phyloP scores from a whole-genome alignment of 768 basidiomycete genomes.

The Rhodotorula toruloides region DNA sequence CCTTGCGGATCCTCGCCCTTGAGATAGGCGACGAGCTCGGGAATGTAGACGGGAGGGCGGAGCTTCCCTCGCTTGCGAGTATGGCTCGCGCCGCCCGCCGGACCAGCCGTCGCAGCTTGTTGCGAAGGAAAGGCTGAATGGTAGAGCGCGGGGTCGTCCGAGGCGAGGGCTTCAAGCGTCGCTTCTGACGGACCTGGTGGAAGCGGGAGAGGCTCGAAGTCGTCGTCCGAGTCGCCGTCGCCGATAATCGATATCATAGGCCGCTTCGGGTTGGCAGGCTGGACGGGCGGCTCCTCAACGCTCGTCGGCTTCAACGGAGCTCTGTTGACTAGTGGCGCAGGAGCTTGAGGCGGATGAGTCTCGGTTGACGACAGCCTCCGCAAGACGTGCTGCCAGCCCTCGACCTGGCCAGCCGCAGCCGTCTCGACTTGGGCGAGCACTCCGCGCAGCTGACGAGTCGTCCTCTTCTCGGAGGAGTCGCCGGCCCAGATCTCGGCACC shows the following conservation, averaged over 20 bases:
- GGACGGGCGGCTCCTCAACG: conserved; percentile 8
- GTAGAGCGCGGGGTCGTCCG: conserved; percentile 74
- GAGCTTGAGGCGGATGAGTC: not conserved
- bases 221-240: conserved; percentile 40
- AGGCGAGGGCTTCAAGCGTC: conserved; percentile 57
- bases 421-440: conserved; percentile 35
- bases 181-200: conserved; percentile 38
- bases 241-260: conserved; percentile 56
- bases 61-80: conserved; percentile 71
- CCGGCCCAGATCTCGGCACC: conserved; percentile 70
- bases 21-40: conserved; percentile 74
- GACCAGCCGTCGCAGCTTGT: conserved; percentile 42
- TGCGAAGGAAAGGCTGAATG: conserved; percentile 59
- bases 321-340: not conserved
- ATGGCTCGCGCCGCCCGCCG: conserved; percentile 56
- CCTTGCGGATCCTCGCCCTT: conserved; percentile 52
- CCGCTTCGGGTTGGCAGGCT: conserved; percentile 5
- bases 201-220: conserved; percentile 36
- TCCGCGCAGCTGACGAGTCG: conserved; percentile 60
- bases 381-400: conserved; percentile 22
- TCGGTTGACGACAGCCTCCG: too few relatives aligned
- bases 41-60: conserved; percentile 79
- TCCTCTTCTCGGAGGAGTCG: conserved; percentile 59
- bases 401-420: conserved; percentile 29
- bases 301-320: conserved; percentile 7